These are phyloP conservation scores for Colletotrichum sp. DNA, from an alignment of 2,329 filamentous ascomycete genomes.

Conservation along the genomic window DNA sequence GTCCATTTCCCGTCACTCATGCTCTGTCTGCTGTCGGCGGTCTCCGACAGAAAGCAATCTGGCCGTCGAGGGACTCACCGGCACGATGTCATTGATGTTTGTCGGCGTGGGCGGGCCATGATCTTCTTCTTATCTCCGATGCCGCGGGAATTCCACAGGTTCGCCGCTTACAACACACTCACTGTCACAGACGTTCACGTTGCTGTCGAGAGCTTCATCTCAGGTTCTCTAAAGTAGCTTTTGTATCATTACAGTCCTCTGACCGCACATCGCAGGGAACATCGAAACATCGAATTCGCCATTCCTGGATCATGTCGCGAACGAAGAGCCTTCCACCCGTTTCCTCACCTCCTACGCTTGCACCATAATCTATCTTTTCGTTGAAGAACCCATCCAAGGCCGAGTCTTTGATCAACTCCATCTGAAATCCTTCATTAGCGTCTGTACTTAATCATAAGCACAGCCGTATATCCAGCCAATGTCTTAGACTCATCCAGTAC, in stretches of 20 bases:
- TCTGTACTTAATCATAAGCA: background rate
- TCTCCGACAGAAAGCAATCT: background rate
- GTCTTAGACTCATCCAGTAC: background rate
- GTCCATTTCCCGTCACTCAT: background rate
- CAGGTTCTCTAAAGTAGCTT: background rate
- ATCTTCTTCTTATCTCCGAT: background rate
- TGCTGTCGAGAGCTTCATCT: background rate
- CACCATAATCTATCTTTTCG: background rate
- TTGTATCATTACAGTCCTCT: background rate
- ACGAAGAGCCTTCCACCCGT: background rate
- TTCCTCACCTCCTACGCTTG: background rate
- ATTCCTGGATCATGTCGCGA: background rate
- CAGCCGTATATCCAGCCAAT: background rate
- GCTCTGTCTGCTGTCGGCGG: conserved; percentile 2
- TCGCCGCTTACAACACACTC: background rate
- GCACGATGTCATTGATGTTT: background rate
- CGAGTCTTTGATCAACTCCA: background rate
- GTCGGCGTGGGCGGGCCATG: background rate
- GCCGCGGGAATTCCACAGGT: background rate
- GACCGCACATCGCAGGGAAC: background rate
- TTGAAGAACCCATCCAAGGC: background rate
- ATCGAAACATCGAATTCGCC: background rate
- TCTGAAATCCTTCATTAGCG: background rate
- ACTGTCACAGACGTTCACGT: background rate
- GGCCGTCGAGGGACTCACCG: background rate